Conservation (phyloP, 1,139 yeast species). For the Candida labiduridarum region DNA sequence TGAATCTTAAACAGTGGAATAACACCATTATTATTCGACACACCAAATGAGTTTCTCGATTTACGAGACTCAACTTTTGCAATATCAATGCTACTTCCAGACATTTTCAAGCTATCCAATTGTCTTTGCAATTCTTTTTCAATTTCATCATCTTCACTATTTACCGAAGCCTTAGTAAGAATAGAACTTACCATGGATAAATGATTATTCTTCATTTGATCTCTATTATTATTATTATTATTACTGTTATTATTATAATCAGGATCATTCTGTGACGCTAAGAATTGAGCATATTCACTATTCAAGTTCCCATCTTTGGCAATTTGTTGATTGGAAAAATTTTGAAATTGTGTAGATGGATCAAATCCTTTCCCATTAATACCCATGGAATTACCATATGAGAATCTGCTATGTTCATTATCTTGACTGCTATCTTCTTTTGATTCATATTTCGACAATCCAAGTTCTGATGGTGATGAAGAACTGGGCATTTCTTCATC, state of each 20-base stretch:
- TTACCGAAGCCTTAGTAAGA: slow-evolving; percentile 32
- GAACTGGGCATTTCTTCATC: slow-evolving; percentile 11
- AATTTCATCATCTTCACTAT: slow-evolving; percentile 41
- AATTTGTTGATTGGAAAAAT: slow-evolving; percentile 16
- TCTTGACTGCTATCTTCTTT: not conserved
- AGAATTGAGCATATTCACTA: slow-evolving; percentile 35
- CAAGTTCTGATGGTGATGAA: slow-evolving; percentile 11
- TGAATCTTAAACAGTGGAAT: slow-evolving; percentile 15
- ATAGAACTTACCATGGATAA: slow-evolving; percentile 49
- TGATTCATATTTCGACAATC: slow-evolving; percentile 9
- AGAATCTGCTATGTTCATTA: slow-evolving; percentile 9
- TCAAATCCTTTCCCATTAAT: slow-evolving; percentile 2
- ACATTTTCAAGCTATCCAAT: slow-evolving; percentile 38
- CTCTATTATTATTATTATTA: not conserved
- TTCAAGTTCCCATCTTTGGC: slow-evolving; percentile 5
- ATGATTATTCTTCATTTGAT: slow-evolving; percentile 23
- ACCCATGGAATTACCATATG: slow-evolving; percentile 6
- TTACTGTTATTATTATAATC: not conserved
- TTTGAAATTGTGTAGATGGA: slow-evolving; percentile 19
- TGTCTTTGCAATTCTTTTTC: slow-evolving; percentile 46
- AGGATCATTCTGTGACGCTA: slow-evolving; percentile 16
- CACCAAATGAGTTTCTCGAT: not conserved
- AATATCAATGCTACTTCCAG: slow-evolving; percentile 19
- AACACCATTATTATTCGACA: not conserved
- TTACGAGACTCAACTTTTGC: not conserved